phyloP scores from a whole-genome alignment of 176 grass and related monocot genomes.

The Carex littledalei region DNA sequence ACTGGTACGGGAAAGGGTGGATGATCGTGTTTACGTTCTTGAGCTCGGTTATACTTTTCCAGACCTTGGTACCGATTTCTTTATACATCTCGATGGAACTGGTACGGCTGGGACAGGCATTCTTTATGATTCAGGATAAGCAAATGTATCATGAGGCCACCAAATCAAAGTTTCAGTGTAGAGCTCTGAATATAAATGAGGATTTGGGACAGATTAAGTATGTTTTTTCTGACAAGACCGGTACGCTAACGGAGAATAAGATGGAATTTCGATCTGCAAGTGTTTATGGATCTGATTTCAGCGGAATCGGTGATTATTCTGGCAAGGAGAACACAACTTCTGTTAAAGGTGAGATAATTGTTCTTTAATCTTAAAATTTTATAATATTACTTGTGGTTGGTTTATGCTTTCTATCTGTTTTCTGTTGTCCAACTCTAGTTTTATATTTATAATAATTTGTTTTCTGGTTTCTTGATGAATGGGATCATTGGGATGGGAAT shows the following conservation, averaged over 20 bases:
- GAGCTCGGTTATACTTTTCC: conserved; percentile 70
- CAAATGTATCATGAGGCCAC: conserved; percentile 51
- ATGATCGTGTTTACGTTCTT: conserved; percentile 76
- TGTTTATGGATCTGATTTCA: conserved; percentile 63
- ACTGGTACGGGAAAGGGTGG: conserved; percentile 62
- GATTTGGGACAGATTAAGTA: conserved; percentile 96
- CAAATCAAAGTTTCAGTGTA: conserved; percentile 73
- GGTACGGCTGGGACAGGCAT: conserved; percentile 68
- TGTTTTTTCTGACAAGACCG: conserved; percentile 98
- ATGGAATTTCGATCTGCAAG: conserved; percentile 92
- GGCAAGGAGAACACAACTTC: background rate
- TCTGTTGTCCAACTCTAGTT: background rate
- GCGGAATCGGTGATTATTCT: conserved; percentile 4
- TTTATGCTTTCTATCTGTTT: background rate
- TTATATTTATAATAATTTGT: background rate
- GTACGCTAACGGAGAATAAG: conserved; percentile 77
- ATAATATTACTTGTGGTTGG: background rate
- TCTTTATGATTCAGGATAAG: conserved; percentile 85
- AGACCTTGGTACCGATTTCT: conserved; percentile 84
- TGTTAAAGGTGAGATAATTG: conserved; percentile 5
- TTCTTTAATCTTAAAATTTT: background rate
- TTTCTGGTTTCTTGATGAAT: background rate
- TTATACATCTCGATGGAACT: conserved; percentile 97
- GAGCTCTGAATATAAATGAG: conserved; percentile 98
- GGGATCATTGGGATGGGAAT: background rate